These are phyloP conservation scores for Russula abietina DNA, from an alignment of 768 basidiomycete species.

Conservation along the genomic window DNA sequence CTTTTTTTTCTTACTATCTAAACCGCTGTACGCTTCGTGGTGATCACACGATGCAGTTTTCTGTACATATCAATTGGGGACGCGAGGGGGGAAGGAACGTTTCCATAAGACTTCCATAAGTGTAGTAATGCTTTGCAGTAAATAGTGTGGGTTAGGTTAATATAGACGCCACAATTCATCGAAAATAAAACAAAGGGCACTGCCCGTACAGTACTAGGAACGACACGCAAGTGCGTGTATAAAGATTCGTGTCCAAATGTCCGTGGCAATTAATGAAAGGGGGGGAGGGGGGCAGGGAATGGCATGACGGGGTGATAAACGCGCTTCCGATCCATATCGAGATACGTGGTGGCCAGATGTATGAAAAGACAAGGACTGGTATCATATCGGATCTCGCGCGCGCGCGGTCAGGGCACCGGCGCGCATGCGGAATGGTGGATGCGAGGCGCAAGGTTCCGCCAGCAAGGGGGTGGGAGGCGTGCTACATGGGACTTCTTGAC, in stretches of 20 bases:
- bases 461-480: neutral
- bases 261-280: neutral
- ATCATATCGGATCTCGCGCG: conserved; percentile 15
- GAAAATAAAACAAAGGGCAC: conserved; percentile 5
- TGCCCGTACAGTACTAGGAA: conserved; percentile 6
- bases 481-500: neutral
- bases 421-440: conserved; percentile 1
- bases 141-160: neutral
- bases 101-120: neutral
- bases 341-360: neutral
- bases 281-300: neutral
- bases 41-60: neutral
- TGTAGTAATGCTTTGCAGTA: neutral
- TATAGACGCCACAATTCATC: conserved; percentile 10
- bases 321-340: conserved; percentile 5
- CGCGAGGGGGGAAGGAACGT: neutral
- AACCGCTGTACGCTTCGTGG: neutral
- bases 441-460: neutral
- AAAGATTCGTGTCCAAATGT: conserved; percentile 2
- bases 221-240: neutral
- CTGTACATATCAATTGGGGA: conserved; percentile 5
- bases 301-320: neutral
- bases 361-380: neutral
- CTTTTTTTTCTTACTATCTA: neutral
- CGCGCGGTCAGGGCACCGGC: neutral